Evolutionary conservation across 1,284 basidiomycete genomes (phyloP).

Genomic region (Fistulina hepatica): DNA sequence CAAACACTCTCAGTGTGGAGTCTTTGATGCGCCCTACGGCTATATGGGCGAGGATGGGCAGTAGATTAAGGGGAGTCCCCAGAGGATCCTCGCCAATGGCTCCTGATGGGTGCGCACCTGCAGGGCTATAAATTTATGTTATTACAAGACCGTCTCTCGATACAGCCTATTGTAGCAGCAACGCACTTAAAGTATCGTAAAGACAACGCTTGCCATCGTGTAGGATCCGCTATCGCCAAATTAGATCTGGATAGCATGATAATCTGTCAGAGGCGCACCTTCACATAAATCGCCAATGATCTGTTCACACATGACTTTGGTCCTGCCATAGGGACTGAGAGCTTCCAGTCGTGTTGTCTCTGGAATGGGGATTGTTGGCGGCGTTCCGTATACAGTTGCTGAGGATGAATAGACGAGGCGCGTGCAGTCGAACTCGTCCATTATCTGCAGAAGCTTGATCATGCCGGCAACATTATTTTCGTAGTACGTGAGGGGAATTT

Average conservation of each 20-base stretch:
- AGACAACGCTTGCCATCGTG: slow-evolving; percentile 71
- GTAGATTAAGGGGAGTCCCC: slow-evolving; percentile 90
- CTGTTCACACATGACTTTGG: slow-evolving; percentile 90
- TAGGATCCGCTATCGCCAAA: slow-evolving; percentile 46
- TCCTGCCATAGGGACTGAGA: slow-evolving; percentile 90
- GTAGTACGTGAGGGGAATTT: slow-evolving; percentile 91
- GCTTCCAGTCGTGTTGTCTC: slow-evolving; percentile 85
- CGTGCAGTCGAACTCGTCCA: slow-evolving; percentile 76
- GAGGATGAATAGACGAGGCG: slow-evolving; percentile 96
- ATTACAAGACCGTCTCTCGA: too few relatives aligned
- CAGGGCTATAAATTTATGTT: slow-evolving; percentile 59
- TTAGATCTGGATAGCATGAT: slow-evolving; percentile 12
- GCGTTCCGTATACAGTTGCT: slow-evolving; percentile 98
- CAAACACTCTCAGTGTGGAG: slow-evolving; percentile 83
- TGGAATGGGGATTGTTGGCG: slow-evolving; percentile 87
- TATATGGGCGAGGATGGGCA: slow-evolving; percentile 93
- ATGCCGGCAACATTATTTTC: slow-evolving; percentile 85
- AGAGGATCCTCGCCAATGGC: slow-evolving; percentile 93
- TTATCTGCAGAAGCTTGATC: slow-evolving; percentile 71
- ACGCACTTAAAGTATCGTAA: slow-evolving; percentile 95
- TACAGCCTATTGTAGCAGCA: too few relatives aligned
- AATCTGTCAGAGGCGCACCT: slow-evolving; percentile 33
- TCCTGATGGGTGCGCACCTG: slow-evolving; percentile 94
- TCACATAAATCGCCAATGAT: slow-evolving; percentile 86
- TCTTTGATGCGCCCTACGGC: slow-evolving; percentile 85